Evolutionary conservation across 768 basidiomycete genomes (phyloP), one percentile per base, ranked within the genome.

Genomic region (Leccinum boreale): DNA sequence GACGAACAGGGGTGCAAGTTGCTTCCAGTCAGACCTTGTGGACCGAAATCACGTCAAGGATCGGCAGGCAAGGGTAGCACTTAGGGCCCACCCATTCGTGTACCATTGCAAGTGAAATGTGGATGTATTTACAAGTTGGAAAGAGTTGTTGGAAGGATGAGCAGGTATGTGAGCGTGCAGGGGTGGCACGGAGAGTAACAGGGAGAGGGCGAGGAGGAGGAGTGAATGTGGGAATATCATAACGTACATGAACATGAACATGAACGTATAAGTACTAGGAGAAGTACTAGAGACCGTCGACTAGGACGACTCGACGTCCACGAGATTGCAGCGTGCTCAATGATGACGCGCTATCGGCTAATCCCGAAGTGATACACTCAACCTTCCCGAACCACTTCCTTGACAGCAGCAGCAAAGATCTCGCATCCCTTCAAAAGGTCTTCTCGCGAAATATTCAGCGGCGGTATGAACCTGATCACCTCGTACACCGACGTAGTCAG

Each of bases 401-500:
- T 78, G 12, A 94, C 81, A 9, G 90, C 84, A 67, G 89, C 81
- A 33, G 66, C 76, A 70, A 92, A 92, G 26, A 91, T 85, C 39
- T 70, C 66, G 57, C 77, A 78, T 0, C 90, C 90, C 68, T 85
- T 84, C 64, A 74, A 78, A 76, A 97, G 74, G 69, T 98, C 92
- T 69, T 79, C 82, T 71, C 83, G 72, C 23, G 80, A 82, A 60
- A 96, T 83, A 68, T 92, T 95, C 65, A 98, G 73, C 15, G 96
- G 84, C 4, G 96, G 96, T 66, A 98, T 98, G 78, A 98, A 97
- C 67, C 94, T 79, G 57, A 97, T 77, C 14, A 89, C 88, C 70
- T 95, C 89, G 70, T 90, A 95, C 24, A 91, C 80, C 52, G 89
- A 92, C 24, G 95, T 97, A 12, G 95, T 96, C 57, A 98, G 77